Evolutionary conservation across 2,329 filamentous ascomycete genomes (phyloP), one percentile per base, ranked within the genome.

Genomic region (Botrytis hyacinthi): DNA sequence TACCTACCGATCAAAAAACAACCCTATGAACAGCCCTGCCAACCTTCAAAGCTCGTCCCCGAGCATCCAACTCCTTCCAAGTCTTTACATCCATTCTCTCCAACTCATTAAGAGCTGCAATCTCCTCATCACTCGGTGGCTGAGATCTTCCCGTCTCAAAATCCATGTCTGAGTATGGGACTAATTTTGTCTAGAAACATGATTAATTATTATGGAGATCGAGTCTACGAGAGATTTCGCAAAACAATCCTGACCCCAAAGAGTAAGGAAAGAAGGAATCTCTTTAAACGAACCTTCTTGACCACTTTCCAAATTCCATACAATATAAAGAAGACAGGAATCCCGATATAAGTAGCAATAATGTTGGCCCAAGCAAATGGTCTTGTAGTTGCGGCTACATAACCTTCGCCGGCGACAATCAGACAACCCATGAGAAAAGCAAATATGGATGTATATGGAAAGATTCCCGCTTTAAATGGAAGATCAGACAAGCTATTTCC

Each of bases 381-480:
- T 42, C 48, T 69, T 14, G 66, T 69, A 22, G 66, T 69, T 26
- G 48, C 66, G 22, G 66, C 66, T 29, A 69, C 48, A 29, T 69
- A 69, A 14, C 66, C 66, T 32, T 69, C 66, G 10, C 48, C 66
- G 8, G 48, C 48, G 16, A 59, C 20, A 40, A 69, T 69, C 46
- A 69, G 22, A 40, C 46, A 69, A 7, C 66, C 66, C 66, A 69
- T 69, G 32, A 69, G 9, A 26, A 18, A 91, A 80, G 0, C 88
- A 88, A 75, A 90, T 87, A 78, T 88, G 90, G 0, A 89, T 86
- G 70, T 87, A 80, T 84, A 89, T 0, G 89, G 89, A 74, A 88
- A 90, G 74, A 83, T 83, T 54, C 86, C 78, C 5, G 87, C 86
- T 71, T 84, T 81, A 80, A 88, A 91, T 0, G 89, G 89, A 26